A percentile compares a stretch with the other conserved stretches of the same genome.
Evolutionary conservation across 2,329 filamentous ascomycete genomes (phyloP).

Genomic region (Diaporthe helianthi): DNA sequence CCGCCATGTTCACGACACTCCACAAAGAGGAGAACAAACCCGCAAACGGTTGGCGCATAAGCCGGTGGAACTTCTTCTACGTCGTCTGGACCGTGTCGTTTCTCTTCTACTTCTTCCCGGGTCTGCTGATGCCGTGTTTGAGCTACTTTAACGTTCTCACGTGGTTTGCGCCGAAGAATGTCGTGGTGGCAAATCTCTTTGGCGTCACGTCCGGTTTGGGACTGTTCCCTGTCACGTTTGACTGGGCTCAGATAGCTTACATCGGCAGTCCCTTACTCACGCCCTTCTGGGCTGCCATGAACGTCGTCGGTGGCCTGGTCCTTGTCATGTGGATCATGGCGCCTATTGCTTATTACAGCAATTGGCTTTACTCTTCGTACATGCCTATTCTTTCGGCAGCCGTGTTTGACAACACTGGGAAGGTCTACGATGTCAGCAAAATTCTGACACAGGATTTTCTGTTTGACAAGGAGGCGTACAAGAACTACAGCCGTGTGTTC

Average conservation of each 20-base stretch:
- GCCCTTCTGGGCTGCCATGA: conserved; percentile 86
- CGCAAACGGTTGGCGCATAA: conserved; percentile 83
- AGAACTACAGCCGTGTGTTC: conserved; percentile 83
- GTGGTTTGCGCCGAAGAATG: conserved; percentile 86
- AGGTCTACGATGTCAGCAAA: conserved; percentile 80
- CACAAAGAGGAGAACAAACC: conserved; percentile 85
- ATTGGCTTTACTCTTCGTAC: conserved; percentile 81
- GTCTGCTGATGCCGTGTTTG: conserved; percentile 80
- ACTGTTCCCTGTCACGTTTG: conserved; percentile 85
- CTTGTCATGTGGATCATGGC: conserved; percentile 87
- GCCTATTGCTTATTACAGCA: conserved; percentile 81
- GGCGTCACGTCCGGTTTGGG: conserved; percentile 85
- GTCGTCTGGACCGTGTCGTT: conserved; percentile 75
- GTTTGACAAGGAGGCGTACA: conserved; percentile 79
- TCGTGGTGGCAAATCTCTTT: conserved; percentile 87
- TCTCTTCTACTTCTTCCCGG: conserved; percentile 84
- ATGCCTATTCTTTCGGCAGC: conserved; percentile 86
- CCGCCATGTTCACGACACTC: conserved; percentile 86
- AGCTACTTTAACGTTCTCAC: conserved; percentile 91
- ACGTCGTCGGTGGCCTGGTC: conserved; percentile 80
- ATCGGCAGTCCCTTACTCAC: conserved; percentile 86
- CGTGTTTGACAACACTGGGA: conserved; percentile 85
- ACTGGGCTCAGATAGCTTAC: conserved; percentile 90
- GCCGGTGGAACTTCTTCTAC: conserved; percentile 85
- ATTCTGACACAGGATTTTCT: conserved; percentile 80